A percentile compares a stretch with the other conserved stretches of the same genome.
Evolutionary conservation across 345 rosid genomes (phyloP).

Genomic region (Sonneratia alba): DNA sequence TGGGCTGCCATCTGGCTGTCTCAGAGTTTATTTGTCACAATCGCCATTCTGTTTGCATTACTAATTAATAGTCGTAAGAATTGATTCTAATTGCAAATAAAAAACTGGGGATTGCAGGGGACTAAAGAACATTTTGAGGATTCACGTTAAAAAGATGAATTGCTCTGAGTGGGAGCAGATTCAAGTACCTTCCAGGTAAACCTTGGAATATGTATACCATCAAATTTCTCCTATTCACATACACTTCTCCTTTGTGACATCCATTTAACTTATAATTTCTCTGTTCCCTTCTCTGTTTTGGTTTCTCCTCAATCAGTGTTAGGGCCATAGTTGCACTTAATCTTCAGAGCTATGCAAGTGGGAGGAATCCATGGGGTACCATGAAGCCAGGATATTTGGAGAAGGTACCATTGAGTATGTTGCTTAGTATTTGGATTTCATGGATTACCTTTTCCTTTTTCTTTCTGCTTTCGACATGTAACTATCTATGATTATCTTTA

Average conservation of each 20-base stretch:
- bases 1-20: not conserved
- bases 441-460: not conserved
- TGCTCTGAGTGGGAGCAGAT: conserved; percentile 86
- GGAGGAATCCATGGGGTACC: conserved; percentile 93
- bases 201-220: not conserved
- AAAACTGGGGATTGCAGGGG: conserved; percentile 39
- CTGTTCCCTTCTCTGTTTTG: not conserved
- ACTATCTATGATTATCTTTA: conserved; percentile 1
- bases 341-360: conserved; percentile 89
- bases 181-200: conserved; percentile 83
- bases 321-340: conserved; percentile 89
- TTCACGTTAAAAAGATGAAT: conserved; percentile 66
- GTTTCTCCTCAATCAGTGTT: conserved; percentile 36
- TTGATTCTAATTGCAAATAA: not conserved
- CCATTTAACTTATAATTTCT: not conserved
- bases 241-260: not conserved
- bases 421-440: not conserved
- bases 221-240: not conserved
- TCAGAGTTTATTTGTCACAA: not conserved
- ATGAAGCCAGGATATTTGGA: conserved; percentile 75
- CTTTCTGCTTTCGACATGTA: not conserved
- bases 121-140: conserved; percentile 72
- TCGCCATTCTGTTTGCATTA: not conserved
- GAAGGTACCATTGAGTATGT: conserved; percentile 37
- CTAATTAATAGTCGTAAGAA: not conserved